These are phyloP conservation scores for Decorospora gaudefroyi DNA, from an alignment of 2,329 filamentous ascomycete species.

Conservation along the genomic window DNA sequence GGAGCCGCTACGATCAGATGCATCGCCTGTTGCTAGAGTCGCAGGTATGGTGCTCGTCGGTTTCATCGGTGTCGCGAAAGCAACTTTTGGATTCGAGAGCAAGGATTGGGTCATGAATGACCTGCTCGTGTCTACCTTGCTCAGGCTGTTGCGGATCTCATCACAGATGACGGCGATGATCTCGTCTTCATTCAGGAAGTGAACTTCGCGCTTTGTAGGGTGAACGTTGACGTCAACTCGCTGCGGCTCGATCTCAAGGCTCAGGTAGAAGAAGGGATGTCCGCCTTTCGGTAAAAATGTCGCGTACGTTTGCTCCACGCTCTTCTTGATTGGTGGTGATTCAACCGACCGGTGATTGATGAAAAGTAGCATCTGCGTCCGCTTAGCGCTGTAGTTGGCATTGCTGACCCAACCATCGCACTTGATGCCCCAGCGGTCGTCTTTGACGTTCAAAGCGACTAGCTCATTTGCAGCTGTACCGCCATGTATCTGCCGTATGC, in stretches of 20 bases:
- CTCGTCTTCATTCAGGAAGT: slow-evolving; percentile 97
- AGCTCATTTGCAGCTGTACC: slow-evolving; percentile 84
- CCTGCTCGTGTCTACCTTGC: slow-evolving; percentile 87
- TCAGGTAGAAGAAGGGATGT: slow-evolving; percentile 92
- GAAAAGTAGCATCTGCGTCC: slow-evolving; percentile 84
- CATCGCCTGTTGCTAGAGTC: slow-evolving; percentile 28
- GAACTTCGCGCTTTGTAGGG: slow-evolving; percentile 94
- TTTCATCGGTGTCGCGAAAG: slow-evolving; percentile 50
- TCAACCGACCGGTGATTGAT: slow-evolving; percentile 97
- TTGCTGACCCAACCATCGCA: slow-evolving; percentile 83
- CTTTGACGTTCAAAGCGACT: slow-evolving; percentile 72
- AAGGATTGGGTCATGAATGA: slow-evolving; percentile 94
- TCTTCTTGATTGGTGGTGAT: slow-evolving; percentile 83
- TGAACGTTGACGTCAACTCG: slow-evolving; percentile 97
- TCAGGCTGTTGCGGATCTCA: slow-evolving; percentile 75
- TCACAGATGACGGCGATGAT: slow-evolving; percentile 86
- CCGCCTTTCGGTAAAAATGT: slow-evolving; percentile 89
- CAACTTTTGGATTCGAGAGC: slow-evolving; percentile 54
- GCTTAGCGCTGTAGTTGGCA: slow-evolving; percentile 92
- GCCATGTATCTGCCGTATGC: slow-evolving; percentile 89
- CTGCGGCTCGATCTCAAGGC: slow-evolving; percentile 86
- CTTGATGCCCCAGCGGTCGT: slow-evolving; percentile 81
- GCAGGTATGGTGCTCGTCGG: slow-evolving; percentile 37
- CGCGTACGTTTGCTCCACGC: slow-evolving; percentile 86
- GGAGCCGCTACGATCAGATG: slow-evolving; percentile 31